Evolutionary conservation across 257 asterid genomes (phyloP).

Genomic region (Solanum chiquidenum): DNA sequence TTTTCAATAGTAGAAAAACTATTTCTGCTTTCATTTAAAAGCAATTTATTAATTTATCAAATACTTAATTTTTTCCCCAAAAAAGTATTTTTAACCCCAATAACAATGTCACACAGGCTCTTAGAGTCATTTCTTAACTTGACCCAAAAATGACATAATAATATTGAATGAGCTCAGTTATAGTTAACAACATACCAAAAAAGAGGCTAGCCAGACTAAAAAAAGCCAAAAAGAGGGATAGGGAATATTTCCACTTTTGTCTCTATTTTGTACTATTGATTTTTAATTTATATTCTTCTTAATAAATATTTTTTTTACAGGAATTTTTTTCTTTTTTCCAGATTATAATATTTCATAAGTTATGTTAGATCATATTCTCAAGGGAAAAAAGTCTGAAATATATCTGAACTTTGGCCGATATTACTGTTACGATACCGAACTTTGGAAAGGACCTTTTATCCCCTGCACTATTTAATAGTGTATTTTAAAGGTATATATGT

Average conservation of each 20-base stretch:
- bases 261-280: background rate
- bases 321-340: background rate
- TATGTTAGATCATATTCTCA: background rate
- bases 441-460: too few species aligned
- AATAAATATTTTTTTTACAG: background rate
- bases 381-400: background rate
- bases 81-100: too few species aligned
- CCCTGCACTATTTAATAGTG: too few species aligned
- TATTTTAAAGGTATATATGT: too few species aligned
- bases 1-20: too few species aligned
- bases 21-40: too few species aligned
- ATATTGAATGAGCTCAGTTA: background rate
- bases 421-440: too few species aligned
- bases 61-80: too few species aligned
- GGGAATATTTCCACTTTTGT: background rate
- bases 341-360: background rate
- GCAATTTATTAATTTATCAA: too few species aligned
- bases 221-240: background rate
- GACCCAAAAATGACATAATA: background rate
- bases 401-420: too few species aligned
- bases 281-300: too few species aligned
- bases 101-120: too few species aligned
- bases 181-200: background rate
- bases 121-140: background rate
- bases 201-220: background rate